Evolutionary conservation across 192 early-diverging fungal genomes (phyloP).

Genomic region (Helicostylum pulchrum): DNA sequence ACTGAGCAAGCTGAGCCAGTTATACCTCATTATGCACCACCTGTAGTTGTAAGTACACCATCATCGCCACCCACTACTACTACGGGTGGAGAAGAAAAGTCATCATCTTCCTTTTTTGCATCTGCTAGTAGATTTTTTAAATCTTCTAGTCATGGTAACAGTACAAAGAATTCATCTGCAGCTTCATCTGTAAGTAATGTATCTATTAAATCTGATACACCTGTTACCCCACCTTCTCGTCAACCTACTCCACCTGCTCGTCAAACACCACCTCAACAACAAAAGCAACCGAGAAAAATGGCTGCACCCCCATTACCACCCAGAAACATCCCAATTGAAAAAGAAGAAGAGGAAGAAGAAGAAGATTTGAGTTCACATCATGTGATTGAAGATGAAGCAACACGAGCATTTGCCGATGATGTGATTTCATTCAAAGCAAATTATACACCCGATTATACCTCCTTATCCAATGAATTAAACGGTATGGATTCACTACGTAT

Average conservation of each 20-base stretch:
- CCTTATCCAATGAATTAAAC: constrained; percentile 5
- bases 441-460: background rate
- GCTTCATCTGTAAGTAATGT: too few species aligned
- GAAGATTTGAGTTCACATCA: background rate
- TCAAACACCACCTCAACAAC: background rate
- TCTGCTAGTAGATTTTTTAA: constrained; percentile 21
- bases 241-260: background rate
- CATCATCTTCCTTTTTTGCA: constrained; percentile 19
- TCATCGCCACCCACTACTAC: background rate
- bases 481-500: background rate
- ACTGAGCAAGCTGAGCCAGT: too few species aligned
- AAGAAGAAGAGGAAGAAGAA: constrained; percentile 1
- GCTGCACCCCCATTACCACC: background rate
- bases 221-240: background rate
- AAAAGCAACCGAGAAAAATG: background rate
- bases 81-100: background rate
- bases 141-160: background rate
- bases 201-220: too few species aligned
- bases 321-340: background rate
- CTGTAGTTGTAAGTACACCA: background rate
- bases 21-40: background rate
- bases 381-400: constrained; percentile 32
- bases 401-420: constrained; percentile 29
- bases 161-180: too few species aligned
- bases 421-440: background rate